These are phyloP conservation scores for Pelargonium nanum DNA, from an alignment of 345 rosid genomes.

Conservation along the genomic window DNA sequence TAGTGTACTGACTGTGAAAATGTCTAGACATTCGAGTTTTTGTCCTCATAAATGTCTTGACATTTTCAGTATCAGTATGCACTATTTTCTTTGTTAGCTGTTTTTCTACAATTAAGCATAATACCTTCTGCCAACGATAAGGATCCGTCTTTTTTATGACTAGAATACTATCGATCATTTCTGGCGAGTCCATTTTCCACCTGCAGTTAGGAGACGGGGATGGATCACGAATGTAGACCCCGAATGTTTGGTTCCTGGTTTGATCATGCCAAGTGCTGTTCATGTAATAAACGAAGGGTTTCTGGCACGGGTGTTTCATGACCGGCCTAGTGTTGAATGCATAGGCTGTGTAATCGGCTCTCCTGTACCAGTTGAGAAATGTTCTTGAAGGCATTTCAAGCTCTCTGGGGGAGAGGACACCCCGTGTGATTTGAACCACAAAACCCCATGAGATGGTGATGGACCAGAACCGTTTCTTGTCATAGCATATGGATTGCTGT, in stretches of 20 bases:
- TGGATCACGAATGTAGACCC: conserved; percentile 36
- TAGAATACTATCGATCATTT: conserved; percentile 35
- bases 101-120: not conserved
- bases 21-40: too few relatives aligned
- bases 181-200: conserved; percentile 63
- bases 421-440: conserved; percentile 59
- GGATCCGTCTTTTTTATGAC: conserved; percentile 58
- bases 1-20: too few relatives aligned
- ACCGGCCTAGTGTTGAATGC: conserved; percentile 83
- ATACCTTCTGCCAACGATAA: conserved; percentile 63
- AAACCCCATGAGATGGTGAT: conserved; percentile 81
- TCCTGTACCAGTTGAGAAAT: conserved; percentile 68
- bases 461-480: conserved; percentile 51
- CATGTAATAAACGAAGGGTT: conserved; percentile 62
- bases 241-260: conserved; percentile 42
- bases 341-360: conserved; percentile 65
- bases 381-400: conserved; percentile 83
- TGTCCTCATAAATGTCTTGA: too few relatives aligned
- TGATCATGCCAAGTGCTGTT: conserved; percentile 35
- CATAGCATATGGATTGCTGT: conserved; percentile 81
- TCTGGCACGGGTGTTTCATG: conserved; percentile 56
- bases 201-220: conserved; percentile 39
- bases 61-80: too few relatives aligned
- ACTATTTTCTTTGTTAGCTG: not conserved
- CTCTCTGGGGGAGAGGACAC: conserved; percentile 71